Percentiles rank a stretch among this genome's conserved stretches.
Evolutionary conservation across 2,329 filamentous ascomycete genomes (phyloP).

Genomic region (Alternaria atra): DNA sequence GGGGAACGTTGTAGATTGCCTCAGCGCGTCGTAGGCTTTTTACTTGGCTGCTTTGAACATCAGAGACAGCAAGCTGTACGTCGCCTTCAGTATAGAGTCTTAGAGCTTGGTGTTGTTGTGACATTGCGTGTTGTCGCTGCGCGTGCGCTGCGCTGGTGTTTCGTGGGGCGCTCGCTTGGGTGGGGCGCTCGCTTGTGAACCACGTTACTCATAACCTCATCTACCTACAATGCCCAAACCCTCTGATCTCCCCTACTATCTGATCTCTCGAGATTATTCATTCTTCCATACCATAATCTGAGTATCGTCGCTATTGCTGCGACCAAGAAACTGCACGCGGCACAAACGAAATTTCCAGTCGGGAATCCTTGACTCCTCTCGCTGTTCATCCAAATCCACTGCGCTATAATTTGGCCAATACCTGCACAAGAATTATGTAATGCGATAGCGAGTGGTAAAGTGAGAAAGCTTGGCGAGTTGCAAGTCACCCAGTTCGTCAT

Average conservation of each 20-base stretch:
- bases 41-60: no score
- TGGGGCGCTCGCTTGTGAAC: no score
- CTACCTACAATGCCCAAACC: constrained; percentile 6
- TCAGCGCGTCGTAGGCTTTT: no score
- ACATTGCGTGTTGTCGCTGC: no score
- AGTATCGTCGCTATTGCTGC: constrained; percentile 5
- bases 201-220: neutral
- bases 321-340: constrained; percentile 2
- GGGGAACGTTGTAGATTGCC: no score
- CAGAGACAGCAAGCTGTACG: no score
- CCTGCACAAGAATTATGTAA: constrained; percentile 8
- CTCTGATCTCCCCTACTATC: constrained; percentile 6
- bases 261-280: constrained; percentile 8
- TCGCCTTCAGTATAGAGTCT: no score
- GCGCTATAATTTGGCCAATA: constrained; percentile 5
- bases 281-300: constrained; percentile 4
- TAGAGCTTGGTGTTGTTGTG: no score
- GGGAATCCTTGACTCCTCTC: neutral
- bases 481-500: constrained; percentile 12
- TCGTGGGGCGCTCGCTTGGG: no score
- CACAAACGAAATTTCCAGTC: constrained; percentile 4
- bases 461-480: constrained; percentile 12
- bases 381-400: constrained; percentile 7
- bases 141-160: no score
- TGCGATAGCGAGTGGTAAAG: constrained; percentile 6